These are phyloP conservation scores for Tetracladium setigerum DNA, from an alignment of 495 filamentous ascomycete genomes.

Conservation along the genomic window DNA sequence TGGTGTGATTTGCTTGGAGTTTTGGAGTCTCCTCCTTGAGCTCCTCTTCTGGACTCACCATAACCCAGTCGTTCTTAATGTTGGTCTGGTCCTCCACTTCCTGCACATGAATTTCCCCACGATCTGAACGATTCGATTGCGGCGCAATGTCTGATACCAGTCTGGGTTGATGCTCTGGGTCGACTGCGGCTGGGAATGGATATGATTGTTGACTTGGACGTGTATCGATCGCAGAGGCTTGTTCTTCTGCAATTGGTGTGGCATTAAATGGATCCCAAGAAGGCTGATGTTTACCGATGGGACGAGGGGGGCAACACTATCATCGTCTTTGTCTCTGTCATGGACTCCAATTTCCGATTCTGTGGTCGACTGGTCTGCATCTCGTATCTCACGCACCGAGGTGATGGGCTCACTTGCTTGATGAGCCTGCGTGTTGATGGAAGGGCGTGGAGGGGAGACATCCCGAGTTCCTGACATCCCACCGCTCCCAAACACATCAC, in stretches of 20 bases:
- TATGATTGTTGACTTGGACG: background rate
- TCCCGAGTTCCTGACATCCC: too few relatives aligned
- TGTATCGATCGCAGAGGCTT: conserved; percentile 8
- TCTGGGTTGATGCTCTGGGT: background rate
- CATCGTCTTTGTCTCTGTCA: too few relatives aligned
- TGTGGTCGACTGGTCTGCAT: too few relatives aligned
- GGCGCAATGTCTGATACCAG: background rate
- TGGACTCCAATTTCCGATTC: too few relatives aligned
- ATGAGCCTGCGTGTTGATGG: too few relatives aligned
- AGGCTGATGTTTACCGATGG: conserved; percentile 20
- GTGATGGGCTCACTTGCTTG: too few relatives aligned
- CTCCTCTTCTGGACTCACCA: conserved; percentile 19
- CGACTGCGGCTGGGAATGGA: background rate
- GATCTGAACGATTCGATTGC: conserved; percentile 9
- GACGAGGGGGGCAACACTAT: too few relatives aligned
- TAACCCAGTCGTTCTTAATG: conserved; percentile 27
- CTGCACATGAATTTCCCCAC: conserved; percentile 2
- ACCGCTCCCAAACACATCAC: too few relatives aligned
- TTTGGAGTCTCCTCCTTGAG: conserved; percentile 9
- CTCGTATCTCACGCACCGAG: too few relatives aligned
- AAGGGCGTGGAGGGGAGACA: too few relatives aligned
- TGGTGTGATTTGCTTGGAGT: background rate
- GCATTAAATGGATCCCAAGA: conserved; percentile 22
- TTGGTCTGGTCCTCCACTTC: conserved; percentile 6
- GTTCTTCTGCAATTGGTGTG: conserved; percentile 21